These are phyloP conservation scores for Phytophthora pluvialis DNA, from an alignment of 352 stramenopile genomes.

Conservation along the genomic window DNA sequence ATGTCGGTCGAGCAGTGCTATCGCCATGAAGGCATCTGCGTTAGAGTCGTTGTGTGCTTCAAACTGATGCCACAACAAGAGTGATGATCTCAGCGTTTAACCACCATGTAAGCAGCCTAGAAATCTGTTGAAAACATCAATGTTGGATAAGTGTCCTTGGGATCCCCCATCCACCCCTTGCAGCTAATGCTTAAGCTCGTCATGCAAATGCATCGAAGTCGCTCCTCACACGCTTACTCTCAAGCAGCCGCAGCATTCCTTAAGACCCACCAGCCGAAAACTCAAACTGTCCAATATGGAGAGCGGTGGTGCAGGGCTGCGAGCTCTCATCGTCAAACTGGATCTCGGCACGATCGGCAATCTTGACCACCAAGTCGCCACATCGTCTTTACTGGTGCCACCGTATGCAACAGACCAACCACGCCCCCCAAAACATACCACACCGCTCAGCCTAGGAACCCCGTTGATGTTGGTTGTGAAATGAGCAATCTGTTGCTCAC, in stretches of 20 bases:
- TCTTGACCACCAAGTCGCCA: constrained; percentile 1
- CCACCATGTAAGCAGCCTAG: no score
- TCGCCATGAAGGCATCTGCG: no score
- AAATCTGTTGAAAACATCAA: no score
- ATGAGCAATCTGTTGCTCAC: neutral
- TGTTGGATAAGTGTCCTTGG: no score
- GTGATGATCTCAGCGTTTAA: no score
- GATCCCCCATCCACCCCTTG: no score
- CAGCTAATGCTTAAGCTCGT: no score
- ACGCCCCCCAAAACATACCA: constrained; percentile 6
- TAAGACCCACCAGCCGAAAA: constrained; percentile 15
- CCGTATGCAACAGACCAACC: constrained; percentile 7
- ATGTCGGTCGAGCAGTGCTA: no score
- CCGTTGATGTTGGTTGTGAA: constrained; percentile 1
- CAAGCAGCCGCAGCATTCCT: constrained; percentile 4
- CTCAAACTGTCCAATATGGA: constrained; percentile 12
- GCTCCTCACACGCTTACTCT: neutral
- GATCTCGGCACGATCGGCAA: neutral
- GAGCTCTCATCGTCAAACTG: constrained; percentile 9
- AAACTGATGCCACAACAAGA: no score
- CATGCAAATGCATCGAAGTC: neutral
- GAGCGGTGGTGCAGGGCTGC: neutral
- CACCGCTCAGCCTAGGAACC: constrained; percentile 4
- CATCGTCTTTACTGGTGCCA: constrained; percentile 16
- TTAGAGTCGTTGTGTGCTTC: no score